Conservation (phyloP, 139 green algal genomes). For the Choricystis sp. region DNA sequence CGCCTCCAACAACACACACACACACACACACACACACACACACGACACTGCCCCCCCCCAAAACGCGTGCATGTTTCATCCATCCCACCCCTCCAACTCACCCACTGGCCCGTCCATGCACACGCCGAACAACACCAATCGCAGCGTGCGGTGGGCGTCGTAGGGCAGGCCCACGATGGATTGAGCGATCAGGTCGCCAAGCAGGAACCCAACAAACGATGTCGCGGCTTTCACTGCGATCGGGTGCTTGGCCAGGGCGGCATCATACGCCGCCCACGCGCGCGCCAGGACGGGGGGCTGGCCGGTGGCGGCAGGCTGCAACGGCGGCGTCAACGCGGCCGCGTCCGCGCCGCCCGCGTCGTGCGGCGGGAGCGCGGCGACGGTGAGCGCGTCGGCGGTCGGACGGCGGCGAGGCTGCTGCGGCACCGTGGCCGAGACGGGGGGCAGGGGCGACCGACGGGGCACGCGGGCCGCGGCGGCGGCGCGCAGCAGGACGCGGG, state of each 20-base stretch:
- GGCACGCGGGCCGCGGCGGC: too few relatives aligned
- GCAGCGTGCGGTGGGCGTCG: conserved; percentile 8
- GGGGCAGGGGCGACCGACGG: too few relatives aligned
- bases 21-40: too few relatives aligned
- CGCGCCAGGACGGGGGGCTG: not conserved
- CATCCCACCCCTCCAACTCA: too few relatives aligned
- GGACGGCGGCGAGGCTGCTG: not conserved
- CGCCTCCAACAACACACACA: too few relatives aligned
- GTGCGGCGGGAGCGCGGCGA: too few relatives aligned
- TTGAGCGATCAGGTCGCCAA: conserved; percentile 49
- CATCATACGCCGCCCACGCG: conserved; percentile 10
- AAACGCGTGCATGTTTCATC: too few relatives aligned
- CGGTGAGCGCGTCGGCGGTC: not conserved
- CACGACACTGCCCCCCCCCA: too few relatives aligned
- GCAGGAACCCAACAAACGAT: conserved; percentile 36
- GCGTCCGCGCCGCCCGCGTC: too few relatives aligned
- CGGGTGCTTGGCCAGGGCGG: conserved; percentile 20
- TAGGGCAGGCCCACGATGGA: conserved; percentile 15
- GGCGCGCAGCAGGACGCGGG: too few relatives aligned
- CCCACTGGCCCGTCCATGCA: conserved; percentile 31
- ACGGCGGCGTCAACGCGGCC: not conserved
- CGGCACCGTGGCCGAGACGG: too few relatives aligned
- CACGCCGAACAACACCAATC: conserved; percentile 20
- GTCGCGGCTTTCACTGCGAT: conserved; percentile 38
- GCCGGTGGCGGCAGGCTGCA: too few relatives aligned